Evolutionary conservation across 163 green algal species (phyloP), one percentile per base, ranked within the genome.

Genomic region (Trebouxia gelatinosa): DNA sequence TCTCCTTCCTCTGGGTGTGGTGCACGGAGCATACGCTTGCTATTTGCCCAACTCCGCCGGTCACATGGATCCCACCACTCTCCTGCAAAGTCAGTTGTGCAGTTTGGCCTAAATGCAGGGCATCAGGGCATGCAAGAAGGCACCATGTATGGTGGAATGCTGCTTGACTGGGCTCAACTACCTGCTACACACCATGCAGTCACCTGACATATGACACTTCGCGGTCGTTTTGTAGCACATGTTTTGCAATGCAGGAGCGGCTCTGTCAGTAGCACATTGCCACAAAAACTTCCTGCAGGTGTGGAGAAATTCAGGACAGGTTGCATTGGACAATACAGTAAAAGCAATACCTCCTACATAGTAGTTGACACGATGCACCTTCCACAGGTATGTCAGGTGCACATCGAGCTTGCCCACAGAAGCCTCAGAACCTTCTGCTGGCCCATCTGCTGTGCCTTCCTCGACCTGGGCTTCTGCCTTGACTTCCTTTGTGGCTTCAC

Each of bases 321-420:
- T n/a, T n/a, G n/a, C n/a, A n/a, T n/a, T n/a, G n/a, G n/a, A n/a
- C n/a, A n/a, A n/a, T n/a, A n/a, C n/a, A n/a, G n/a, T 59, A 23
- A 59, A 2, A 59, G 48, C 48, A 59, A 3, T 59, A 76, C 68
- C 68, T 76, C 84, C 86, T 35, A 82, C 88, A 79, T 98, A 98
- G 83, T 93, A 98, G 81, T 98, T 94, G 19, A 98, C 80, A 16
- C 90, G 89, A 75, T 98, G 95, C 77, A 98, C 95, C 2, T 83
- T 75, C 94, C 94, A 98, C 29, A 98, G 88, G 86, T 97, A 98
- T 4, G 85, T 85, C 31, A 98, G 86, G 74, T 94, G 80, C 79
- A 93, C 65, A 80, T 98, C 94, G 67, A 98, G 85, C 84, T 88
- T 86, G 46, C 37, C 61, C 37, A 34, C 65, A 32, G 70, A 6